Base-by-base conservation (phyloP, 1,139 yeast genomes). In the Pichia sp. region DNA sequence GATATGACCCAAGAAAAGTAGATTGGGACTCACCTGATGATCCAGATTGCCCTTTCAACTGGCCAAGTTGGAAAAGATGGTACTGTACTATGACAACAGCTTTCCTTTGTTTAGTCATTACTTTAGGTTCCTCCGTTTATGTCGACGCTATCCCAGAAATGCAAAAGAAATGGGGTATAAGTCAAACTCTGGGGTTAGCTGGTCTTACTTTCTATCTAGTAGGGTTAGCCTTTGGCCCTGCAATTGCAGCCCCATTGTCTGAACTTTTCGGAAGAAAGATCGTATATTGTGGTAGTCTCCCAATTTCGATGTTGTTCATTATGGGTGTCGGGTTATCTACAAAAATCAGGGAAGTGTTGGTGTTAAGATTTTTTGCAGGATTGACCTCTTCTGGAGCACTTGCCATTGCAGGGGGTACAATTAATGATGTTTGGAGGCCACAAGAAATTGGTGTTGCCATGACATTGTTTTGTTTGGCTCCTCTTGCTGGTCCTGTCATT, bases 351-450 rank as follows among this genome's bases (percentile, higher is more conserved):
- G 74, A 80, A 31, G 74, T 87, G 44, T 72, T 88, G 50, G 85
- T 89, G 1, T 72, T 88, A 52, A 76, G 97, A 62, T 87, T 90
- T 67, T 80, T 90, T 62, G 79, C 90, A 42, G 97, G 97, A 3
- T 75, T 86, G 36, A 76, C 87, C 56, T 88, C 95, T 0, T 82
- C 93, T 4, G 97, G 97, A 5, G 90, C 95, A 0, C 75, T 90
- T 66, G 84, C 95, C 4, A 82, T 88, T 61, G 96, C 93, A 11
- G 95, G 92, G 56, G 97, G 96, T 57, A 82, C 95, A 3, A 79
- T 90, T 58, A 78, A 86, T 56, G 97, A 90, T 70, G 71, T 85
- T 45, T 85, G 89, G 85, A 78, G 76, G 45, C 81, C 82, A n/a
- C 78, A 76, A 47, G 82, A 82, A 64, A 72, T 82, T 65, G 86